These are phyloP conservation scores for Lathyrus aphaca DNA, from an alignment of 306 rosid genomes.

Conservation along the genomic window DNA sequence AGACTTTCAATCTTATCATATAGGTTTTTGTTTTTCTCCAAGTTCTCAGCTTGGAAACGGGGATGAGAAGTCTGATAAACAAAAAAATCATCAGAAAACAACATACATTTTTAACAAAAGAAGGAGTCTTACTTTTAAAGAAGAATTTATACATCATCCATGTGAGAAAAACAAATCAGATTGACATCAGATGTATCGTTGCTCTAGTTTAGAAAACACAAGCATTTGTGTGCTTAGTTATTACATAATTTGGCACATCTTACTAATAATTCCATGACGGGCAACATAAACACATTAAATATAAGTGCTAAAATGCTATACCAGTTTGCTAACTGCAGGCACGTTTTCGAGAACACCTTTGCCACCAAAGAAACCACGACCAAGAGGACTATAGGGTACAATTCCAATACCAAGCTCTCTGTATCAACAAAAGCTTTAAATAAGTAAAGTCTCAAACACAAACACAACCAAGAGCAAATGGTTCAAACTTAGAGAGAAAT, in stretches of 20 bases:
- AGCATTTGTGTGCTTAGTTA: no score
- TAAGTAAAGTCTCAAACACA: neutral
- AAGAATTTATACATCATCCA: neutral
- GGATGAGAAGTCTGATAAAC: slow-evolving; percentile 49
- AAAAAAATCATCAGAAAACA: slow-evolving; percentile 19
- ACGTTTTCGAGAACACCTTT: slow-evolving; percentile 59
- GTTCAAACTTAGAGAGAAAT: neutral
- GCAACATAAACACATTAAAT: no score
- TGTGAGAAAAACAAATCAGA: neutral
- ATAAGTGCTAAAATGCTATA: slow-evolving; percentile 27
- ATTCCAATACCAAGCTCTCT: slow-evolving; percentile 76
- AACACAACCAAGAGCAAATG: neutral
- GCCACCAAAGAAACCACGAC: slow-evolving; percentile 82
- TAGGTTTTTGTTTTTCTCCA: slow-evolving; percentile 54
- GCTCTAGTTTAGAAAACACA: no score
- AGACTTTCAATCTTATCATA: slow-evolving; percentile 56
- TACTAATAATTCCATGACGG: no score
- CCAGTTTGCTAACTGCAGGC: slow-evolving; percentile 51
- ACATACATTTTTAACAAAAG: neutral
- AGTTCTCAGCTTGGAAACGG: slow-evolving; percentile 54
- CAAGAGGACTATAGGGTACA: slow-evolving; percentile 83
- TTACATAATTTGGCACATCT: no score
- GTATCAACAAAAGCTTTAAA: slow-evolving; percentile 9
- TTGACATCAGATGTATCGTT: no score
- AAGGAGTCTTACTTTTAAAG: neutral